Conservation (phyloP, 73 alveolate species). For the Halteria grandinella region DNA sequence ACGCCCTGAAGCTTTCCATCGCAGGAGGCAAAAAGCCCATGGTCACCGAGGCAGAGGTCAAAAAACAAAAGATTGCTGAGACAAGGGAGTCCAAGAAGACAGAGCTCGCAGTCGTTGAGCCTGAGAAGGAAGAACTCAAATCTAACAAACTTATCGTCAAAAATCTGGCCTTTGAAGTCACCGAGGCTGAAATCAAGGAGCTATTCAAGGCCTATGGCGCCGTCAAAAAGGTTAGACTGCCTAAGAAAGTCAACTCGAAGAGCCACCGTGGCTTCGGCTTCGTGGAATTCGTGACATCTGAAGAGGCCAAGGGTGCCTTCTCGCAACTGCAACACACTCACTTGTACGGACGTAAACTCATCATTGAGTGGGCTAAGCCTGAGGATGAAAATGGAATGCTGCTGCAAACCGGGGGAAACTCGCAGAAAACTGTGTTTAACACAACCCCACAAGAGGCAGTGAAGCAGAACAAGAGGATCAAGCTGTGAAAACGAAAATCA, state of each 20-base stretch:
- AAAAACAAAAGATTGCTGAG: constrained; percentile 62
- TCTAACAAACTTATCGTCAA: constrained; percentile 86
- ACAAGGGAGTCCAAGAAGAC: constrained; percentile 79
- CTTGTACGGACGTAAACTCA: constrained; percentile 95
- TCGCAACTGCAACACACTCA: constrained; percentile 90
- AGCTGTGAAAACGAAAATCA: no score
- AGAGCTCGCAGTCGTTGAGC: constrained; percentile 69
- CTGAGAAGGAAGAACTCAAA: constrained; percentile 68
- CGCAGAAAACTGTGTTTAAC: no score
- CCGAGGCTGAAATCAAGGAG: constrained; percentile 84
- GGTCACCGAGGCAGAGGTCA: constrained; percentile 26
- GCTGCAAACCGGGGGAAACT: no score
- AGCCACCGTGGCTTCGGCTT: constrained; percentile 96
- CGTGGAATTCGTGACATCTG: constrained; percentile 92
- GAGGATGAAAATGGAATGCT: no score
- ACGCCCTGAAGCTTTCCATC: constrained; percentile 83
- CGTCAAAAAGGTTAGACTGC: constrained; percentile 92
- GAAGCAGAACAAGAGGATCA: no score
- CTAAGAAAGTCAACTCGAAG: constrained; percentile 87
- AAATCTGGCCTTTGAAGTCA: constrained; percentile 96
- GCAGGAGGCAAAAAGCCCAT: constrained; percentile 74
- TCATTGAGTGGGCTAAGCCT: constrained; percentile 96
- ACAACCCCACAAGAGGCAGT: no score
- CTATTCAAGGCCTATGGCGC: constrained; percentile 93
- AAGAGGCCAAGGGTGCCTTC: constrained; percentile 96